Conservation (phyloP, 2,329 filamentous ascomycete species). For the Fusarium cicatricum region DNA sequence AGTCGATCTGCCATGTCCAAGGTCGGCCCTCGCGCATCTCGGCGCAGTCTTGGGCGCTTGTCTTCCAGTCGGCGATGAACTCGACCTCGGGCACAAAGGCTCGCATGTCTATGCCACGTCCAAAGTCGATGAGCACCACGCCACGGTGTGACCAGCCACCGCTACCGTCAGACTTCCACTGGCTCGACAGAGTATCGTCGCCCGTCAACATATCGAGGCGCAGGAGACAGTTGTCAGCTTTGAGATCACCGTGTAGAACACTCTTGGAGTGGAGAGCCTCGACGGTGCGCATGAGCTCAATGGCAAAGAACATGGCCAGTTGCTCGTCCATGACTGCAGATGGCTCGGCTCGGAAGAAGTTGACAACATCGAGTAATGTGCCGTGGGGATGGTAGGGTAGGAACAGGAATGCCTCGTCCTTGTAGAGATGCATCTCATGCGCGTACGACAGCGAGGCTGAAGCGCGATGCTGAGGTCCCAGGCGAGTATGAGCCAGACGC, state of each 20-base stretch:
- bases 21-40: constrained; percentile 94
- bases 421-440: constrained; percentile 91
- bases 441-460: constrained; percentile 81
- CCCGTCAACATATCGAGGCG: constrained; percentile 69
- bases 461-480: constrained; percentile 75
- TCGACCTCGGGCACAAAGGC: constrained; percentile 76
- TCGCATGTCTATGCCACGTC: constrained; percentile 91
- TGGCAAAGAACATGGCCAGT: constrained; percentile 92
- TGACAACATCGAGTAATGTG: constrained; percentile 93
- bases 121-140: constrained; percentile 91
- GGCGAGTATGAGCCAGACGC: constrained; percentile 77
- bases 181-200: constrained; percentile 59
- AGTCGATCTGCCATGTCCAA: constrained; percentile 98
- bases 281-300: constrained; percentile 89
- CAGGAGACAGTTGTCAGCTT: constrained; percentile 93
- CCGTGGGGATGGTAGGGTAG: constrained; percentile 90
- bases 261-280: constrained; percentile 83
- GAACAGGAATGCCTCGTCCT: constrained; percentile 88
- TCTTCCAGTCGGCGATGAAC: constrained; percentile 97
- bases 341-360: constrained; percentile 77
- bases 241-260: constrained; percentile 91
- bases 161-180: constrained; percentile 77
- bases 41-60: constrained; percentile 84
- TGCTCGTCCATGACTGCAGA: constrained; percentile 86
- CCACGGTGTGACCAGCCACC: constrained; percentile 84